phyloP scores from a whole-genome alignment of 345 rosid species.

The Mercurialis annua region DNA sequence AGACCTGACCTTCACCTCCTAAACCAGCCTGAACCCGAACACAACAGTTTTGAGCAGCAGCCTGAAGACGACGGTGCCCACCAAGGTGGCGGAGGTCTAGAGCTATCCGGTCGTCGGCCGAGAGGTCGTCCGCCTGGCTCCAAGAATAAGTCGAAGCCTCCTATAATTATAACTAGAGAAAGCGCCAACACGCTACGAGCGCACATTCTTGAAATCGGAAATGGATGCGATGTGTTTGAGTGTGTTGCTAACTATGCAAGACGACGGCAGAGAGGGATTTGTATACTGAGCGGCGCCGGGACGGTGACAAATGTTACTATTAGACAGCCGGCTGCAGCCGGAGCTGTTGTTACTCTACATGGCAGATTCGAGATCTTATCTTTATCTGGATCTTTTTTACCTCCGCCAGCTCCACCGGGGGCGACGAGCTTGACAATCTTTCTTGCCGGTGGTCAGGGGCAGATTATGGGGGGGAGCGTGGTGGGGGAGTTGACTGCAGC shows the following conservation, averaged over 20 bases:
- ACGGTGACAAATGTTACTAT: constrained; percentile 88
- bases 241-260: constrained; percentile 86
- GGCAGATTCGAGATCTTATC: constrained; percentile 95
- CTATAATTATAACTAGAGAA: constrained; percentile 90
- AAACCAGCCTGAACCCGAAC: constrained; percentile 46
- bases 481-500: constrained; percentile 92
- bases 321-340: constrained; percentile 82
- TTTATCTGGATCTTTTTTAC: constrained; percentile 82
- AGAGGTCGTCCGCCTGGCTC: constrained; percentile 95
- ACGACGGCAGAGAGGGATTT: constrained; percentile 86
- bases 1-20: constrained; percentile 61
- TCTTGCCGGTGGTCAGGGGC: constrained; percentile 87
- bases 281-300: constrained; percentile 81
- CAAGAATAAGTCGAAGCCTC: constrained; percentile 86
- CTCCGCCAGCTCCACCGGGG: constrained; percentile 95
- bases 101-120: constrained; percentile 56
- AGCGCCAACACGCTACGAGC: constrained; percentile 96
- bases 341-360: constrained; percentile 69
- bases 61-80: constrained; percentile 27
- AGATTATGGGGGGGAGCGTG: constrained; percentile 91
- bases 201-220: constrained; percentile 90
- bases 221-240: constrained; percentile 85
- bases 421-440: constrained; percentile 87
- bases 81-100: constrained; percentile 53
- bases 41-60: constrained; percentile 34